These are phyloP conservation scores for Xylariaceae sp. DNA, from an alignment of 2,329 filamentous ascomycete genomes.

Conservation along the genomic window DNA sequence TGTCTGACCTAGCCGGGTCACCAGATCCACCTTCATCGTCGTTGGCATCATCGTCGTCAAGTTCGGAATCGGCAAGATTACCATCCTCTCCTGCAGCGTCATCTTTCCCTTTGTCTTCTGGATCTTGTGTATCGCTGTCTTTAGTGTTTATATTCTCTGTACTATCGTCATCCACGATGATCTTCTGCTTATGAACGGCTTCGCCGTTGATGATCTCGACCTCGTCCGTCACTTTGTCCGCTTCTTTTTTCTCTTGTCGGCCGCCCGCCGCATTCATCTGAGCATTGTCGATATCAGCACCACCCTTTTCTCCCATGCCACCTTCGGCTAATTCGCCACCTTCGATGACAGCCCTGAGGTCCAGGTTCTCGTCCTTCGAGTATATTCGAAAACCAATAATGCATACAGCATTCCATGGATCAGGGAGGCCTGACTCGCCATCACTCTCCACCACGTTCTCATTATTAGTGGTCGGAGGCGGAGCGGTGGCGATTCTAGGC, in stretches of 20 bases:
- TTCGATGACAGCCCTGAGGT: slow-evolving; percentile 53
- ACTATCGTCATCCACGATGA: slow-evolving; percentile 26
- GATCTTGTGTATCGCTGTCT: slow-evolving; percentile 4
- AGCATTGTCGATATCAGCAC: slow-evolving; percentile 52
- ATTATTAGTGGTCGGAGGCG: slow-evolving; percentile 16
- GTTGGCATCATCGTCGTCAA: slow-evolving; percentile 22
- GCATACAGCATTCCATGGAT: slow-evolving; percentile 39
- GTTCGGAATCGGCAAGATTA: slow-evolving; percentile 13
- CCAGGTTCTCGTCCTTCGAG: slow-evolving; percentile 43
- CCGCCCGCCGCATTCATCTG: slow-evolving; percentile 51
- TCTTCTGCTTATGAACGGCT: slow-evolving; percentile 26
- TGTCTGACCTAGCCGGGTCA: slow-evolving; percentile 22
- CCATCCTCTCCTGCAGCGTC: slow-evolving; percentile 8
- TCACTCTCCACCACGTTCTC: slow-evolving; percentile 29
- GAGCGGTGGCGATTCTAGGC: slow-evolving; percentile 34
- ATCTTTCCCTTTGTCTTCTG: neutral
- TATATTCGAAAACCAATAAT: slow-evolving; percentile 38
- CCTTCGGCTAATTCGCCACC: slow-evolving; percentile 49
- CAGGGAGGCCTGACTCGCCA: slow-evolving; percentile 35
- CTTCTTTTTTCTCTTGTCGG: slow-evolving; percentile 29
- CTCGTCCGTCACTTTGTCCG: slow-evolving; percentile 22
- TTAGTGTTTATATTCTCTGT: slow-evolving; percentile 10
- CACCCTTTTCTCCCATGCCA: slow-evolving; percentile 54
- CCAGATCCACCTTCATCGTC: slow-evolving; percentile 16
- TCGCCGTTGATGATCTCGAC: slow-evolving; percentile 29